Percentiles rank a stretch among this genome's conserved stretches.
These are phyloP conservation scores for Escallonia rubra DNA, from an alignment of 129 eudicot genomes.

Conservation along the genomic window DNA sequence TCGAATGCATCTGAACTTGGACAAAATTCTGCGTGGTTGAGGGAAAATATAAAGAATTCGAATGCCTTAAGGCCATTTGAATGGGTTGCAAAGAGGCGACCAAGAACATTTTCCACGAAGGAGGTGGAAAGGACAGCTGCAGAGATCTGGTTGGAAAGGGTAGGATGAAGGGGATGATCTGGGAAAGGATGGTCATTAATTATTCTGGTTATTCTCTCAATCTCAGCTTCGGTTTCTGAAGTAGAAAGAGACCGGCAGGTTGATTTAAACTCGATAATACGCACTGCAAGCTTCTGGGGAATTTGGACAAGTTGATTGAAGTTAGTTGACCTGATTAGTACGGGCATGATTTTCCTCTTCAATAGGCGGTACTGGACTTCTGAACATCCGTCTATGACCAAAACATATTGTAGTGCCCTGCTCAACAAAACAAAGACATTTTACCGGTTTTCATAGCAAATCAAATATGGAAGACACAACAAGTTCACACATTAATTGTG, in stretches of 20 bases:
- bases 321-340: background rate
- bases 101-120: constrained; percentile 71
- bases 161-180: constrained; percentile 38
- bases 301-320: constrained; percentile 19
- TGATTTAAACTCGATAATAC: background rate
- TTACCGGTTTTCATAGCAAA: background rate
- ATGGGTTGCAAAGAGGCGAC: constrained; percentile 66
- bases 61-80: constrained; percentile 76
- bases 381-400: background rate
- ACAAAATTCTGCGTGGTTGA: constrained; percentile 26
- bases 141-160: constrained; percentile 39
- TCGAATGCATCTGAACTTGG: constrained; percentile 76
- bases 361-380: background rate
- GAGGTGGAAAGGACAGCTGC: constrained; percentile 32
- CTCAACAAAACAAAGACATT: background rate
- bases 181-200: constrained; percentile 78
- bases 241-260: background rate
- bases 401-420: background rate
- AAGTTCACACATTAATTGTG: too few relatives aligned
- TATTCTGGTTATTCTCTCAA: constrained; percentile 28
- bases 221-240: background rate
- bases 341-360: background rate
- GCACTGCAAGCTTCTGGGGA: constrained; percentile 12
- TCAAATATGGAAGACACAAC: background rate
- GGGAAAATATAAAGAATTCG: constrained; percentile 66